phyloP scores from a whole-genome alignment of 1,139 yeast genomes.

The Casaregolazyma lundiana region DNA sequence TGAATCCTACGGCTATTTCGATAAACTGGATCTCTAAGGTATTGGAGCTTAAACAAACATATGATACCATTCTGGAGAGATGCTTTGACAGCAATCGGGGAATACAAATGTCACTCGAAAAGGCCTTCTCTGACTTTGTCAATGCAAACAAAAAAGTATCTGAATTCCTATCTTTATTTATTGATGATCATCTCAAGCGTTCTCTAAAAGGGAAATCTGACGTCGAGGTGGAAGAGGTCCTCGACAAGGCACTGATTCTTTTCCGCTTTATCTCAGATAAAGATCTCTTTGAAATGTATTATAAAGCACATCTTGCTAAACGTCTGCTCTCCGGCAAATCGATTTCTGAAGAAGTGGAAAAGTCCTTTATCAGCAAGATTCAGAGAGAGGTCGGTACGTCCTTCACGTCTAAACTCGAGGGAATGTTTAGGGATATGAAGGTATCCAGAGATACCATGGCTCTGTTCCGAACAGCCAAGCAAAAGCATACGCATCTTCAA shows the following conservation, averaged over 20 bases:
- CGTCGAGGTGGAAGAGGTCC: slow-evolving; percentile 50
- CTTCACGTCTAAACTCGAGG: slow-evolving; percentile 74
- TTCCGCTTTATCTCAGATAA: slow-evolving; percentile 73
- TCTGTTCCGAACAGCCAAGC: slow-evolving; percentile 35
- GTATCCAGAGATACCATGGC: slow-evolving; percentile 56
- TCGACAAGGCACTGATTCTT: slow-evolving; percentile 55
- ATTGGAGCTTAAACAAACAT: slow-evolving; percentile 50
- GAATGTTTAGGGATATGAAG: slow-evolving; percentile 81
- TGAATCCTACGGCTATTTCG: slow-evolving; percentile 50
- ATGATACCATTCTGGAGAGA: slow-evolving; percentile 43
- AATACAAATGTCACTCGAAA: slow-evolving; percentile 53
- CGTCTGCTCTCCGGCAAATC: slow-evolving; percentile 57
- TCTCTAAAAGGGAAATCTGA: slow-evolving; percentile 48
- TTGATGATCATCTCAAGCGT: slow-evolving; percentile 69
- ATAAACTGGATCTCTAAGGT: slow-evolving; percentile 66
- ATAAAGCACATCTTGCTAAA: slow-evolving; percentile 86
- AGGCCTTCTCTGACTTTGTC: slow-evolving; percentile 59
- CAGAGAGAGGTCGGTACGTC: slow-evolving; percentile 78
- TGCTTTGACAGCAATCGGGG: slow-evolving; percentile 49
- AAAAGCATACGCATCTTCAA: slow-evolving; percentile 8
- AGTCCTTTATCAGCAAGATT: slow-evolving; percentile 61
- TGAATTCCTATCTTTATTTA: slow-evolving; percentile 67
- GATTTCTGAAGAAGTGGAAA: slow-evolving; percentile 60
- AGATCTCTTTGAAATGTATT: slow-evolving; percentile 81
- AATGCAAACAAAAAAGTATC: slow-evolving; percentile 57